A percentile compares a stretch with the other conserved stretches of the same genome.
Evolutionary conservation across 73 alveolate species (phyloP).

Genomic region (Strombidium stylifer): DNA sequence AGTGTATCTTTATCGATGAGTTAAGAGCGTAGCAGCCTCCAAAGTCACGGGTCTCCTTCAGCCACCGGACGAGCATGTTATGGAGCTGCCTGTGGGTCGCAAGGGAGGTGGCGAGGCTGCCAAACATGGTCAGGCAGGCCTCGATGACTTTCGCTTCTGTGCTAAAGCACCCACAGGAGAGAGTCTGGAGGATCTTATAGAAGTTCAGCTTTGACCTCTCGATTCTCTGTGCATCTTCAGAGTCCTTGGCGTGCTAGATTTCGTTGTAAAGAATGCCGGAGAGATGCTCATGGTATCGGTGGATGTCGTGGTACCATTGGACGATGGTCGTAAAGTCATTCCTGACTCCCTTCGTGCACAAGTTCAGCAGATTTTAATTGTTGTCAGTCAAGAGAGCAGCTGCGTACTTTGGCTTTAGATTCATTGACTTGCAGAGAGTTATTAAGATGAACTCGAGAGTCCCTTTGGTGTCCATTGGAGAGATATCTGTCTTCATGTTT

Average conservation of each 20-base stretch:
- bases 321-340: slow-evolving; percentile 74
- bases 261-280: slow-evolving; percentile 40
- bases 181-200: slow-evolving; percentile 25
- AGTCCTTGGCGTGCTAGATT: slow-evolving; percentile 10
- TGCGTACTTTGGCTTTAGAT: slow-evolving; percentile 71
- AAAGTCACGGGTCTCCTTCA: too few species aligned
- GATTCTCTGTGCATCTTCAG: too few species aligned
- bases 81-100: slow-evolving; percentile 1
- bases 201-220: too few species aligned
- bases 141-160: slow-evolving; percentile 41
- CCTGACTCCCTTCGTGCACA: slow-evolving; percentile 87
- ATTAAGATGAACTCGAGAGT: slow-evolving; percentile 57
- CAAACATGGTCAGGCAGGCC: slow-evolving; percentile 42
- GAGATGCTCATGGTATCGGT: slow-evolving; percentile 50
- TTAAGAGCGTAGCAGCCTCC: slow-evolving; percentile 44
- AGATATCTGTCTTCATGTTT: slow-evolving; percentile 52
- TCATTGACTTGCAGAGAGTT: slow-evolving; percentile 57
- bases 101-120: slow-evolving; percentile 41
- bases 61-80: slow-evolving; percentile 14
- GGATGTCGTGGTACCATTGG: slow-evolving; percentile 71
- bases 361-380: slow-evolving; percentile 76
- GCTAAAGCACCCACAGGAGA: slow-evolving; percentile 45
- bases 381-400: slow-evolving; percentile 84
- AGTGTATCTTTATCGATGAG: slow-evolving; percentile 43
- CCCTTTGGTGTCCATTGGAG: slow-evolving; percentile 49